Evolutionary conservation across 495 filamentous ascomycete genomes (phyloP), one percentile per base, ranked within the genome.

Genomic region (Baudoinia panamericana): DNA sequence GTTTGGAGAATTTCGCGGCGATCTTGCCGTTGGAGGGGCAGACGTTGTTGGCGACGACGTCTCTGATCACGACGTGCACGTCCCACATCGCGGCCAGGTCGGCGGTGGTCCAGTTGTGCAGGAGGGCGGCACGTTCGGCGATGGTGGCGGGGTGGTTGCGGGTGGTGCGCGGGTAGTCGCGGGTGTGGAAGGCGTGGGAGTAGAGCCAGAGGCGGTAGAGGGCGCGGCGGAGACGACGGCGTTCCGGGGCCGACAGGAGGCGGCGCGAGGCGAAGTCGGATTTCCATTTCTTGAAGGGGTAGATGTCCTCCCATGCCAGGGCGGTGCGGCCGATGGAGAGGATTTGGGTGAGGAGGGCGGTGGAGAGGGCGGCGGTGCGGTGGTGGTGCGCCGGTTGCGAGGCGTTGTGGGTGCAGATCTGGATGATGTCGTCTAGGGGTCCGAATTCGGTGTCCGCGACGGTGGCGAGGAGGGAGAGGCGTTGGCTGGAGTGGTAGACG

Each of bases 121-220:
- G 58, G 1, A 79, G 57, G 28, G 61, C 58, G 5, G 71, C 66
- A 13, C 73, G 69, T 27, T 67, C 62, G 12, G 56, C 53, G 12
- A 72, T 56, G 9, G 69, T 55, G 23, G 55, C 56, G 10, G 56
- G 66, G 11, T 61, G 46, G 24, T 51, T 55, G 23, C 74, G 70
- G n/a, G 56, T 54, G 23, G 64, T 60, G 11, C 73, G 68, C 18
- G 68, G 52, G 45, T 69, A 61, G 20, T 49, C 36, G 11, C 48
- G 53, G 34, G 58, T 69, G 50, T 77, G 70, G 54, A 77, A 78
- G 13, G 73, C 75, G 12, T 59, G 62, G 30, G 63, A 53, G 52
- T 73, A 79, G 10, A 76, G 62, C 81, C 81, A 84, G 56, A 81
- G 68, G 1, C 72, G 66, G 51, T 81, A 86, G 40, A 85, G 54